Percentiles rank a stretch among this genome's conserved stretches.
Conservation (phyloP, 495 filamentous ascomycete species). For the Daldinia bambusicola region DNA sequence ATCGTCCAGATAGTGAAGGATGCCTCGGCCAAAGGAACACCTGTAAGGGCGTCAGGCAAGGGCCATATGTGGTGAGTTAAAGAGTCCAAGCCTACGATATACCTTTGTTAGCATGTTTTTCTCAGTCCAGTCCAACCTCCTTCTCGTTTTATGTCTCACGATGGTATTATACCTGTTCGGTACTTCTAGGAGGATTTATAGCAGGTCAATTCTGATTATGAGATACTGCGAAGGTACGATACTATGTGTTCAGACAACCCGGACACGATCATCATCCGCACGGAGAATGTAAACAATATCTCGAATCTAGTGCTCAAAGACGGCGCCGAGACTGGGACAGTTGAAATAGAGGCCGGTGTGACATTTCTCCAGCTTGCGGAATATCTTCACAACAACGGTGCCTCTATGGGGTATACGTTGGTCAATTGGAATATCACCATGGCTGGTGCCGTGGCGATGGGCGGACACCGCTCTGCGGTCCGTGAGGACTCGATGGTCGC, state of each 20-base stretch:
- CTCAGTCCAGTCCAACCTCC: neutral
- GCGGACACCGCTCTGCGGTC: conserved; percentile 58
- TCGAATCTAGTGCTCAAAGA: conserved; percentile 51
- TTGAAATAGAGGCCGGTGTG: conserved; percentile 60
- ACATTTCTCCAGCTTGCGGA: conserved; percentile 63
- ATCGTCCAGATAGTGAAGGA: conserved; percentile 55
- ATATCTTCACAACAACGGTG: conserved; percentile 56
- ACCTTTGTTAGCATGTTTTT: conserved; percentile 12
- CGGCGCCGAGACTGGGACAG: conserved; percentile 51
- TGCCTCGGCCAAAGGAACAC: conserved; percentile 47
- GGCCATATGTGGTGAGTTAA: conserved; percentile 60
- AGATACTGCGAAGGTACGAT: conserved; percentile 50
- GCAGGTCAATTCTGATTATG: conserved; percentile 6
- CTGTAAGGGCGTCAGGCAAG: conserved; percentile 58
- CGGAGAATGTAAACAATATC: conserved; percentile 57
- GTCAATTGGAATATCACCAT: conserved; percentile 66
- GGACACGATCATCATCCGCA: conserved; percentile 57
- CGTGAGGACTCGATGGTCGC: conserved; percentile 63
- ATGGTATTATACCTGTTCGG: neutral
- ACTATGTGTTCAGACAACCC: conserved; percentile 59
- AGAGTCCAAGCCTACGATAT: neutral
- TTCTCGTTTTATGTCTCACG: neutral
- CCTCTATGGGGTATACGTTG: conserved; percentile 59
- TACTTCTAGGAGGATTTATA: conserved; percentile 1
- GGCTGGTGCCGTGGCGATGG: conserved; percentile 62